Evolutionary conservation across 129 eudicot genomes (phyloP).

Genomic region (Sambucus nigra): DNA sequence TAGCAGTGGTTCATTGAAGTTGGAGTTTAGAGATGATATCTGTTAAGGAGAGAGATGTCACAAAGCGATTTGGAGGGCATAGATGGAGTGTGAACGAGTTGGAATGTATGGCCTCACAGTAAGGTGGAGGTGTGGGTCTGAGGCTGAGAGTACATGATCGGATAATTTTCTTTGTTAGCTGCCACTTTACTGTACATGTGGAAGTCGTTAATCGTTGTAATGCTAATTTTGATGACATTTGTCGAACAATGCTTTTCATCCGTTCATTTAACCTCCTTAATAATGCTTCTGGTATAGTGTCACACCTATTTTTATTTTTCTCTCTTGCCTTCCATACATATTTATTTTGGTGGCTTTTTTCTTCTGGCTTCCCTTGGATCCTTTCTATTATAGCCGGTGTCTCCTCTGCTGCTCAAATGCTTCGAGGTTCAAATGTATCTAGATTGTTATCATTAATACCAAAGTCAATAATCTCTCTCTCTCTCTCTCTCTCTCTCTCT

Average conservation of each 20-base stretch:
- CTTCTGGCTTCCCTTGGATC: constrained; percentile 70
- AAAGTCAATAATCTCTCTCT: not conserved
- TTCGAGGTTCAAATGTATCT: constrained; percentile 60
- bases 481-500: too few species aligned
- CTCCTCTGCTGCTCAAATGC: constrained; percentile 64
- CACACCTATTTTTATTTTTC: constrained; percentile 61
- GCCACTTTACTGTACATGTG: constrained; percentile 96
- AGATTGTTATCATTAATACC: not conserved
- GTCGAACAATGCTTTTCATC: constrained; percentile 51
- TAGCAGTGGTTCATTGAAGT: too few species aligned
- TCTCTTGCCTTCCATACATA: constrained; percentile 65
- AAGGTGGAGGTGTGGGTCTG: constrained; percentile 99
- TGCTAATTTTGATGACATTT: constrained; percentile 93
- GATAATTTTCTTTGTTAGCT: constrained; percentile 76
- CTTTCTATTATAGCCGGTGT: constrained; percentile 80
- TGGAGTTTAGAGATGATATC: too few species aligned
- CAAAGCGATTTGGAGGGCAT: too few species aligned
- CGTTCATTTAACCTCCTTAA: constrained; percentile 41
- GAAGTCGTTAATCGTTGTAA: constrained; percentile 88
- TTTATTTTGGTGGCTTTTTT: constrained; percentile 68
- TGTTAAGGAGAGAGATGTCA: too few species aligned
- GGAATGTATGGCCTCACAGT: too few species aligned
- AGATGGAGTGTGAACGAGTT: too few species aligned
- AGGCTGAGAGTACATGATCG: constrained; percentile 88
- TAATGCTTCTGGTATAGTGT: constrained; percentile 85